These are phyloP conservation scores for Paramicrosporidium saccamoebae DNA, from an alignment of 371 early-diverging fungal species.

Conservation along the genomic window DNA sequence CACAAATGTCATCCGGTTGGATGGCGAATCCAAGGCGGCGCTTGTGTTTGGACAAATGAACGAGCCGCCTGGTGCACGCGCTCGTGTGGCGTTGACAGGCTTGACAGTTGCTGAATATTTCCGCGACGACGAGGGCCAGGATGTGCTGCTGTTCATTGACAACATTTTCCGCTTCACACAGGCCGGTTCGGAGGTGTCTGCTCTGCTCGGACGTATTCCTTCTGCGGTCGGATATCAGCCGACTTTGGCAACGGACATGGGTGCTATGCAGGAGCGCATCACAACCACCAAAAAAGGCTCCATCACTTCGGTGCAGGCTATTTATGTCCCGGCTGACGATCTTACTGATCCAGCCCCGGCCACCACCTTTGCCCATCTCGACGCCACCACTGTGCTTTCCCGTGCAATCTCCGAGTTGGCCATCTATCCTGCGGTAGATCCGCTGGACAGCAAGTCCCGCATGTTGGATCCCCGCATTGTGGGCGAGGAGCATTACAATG, in stretches of 20 bases:
- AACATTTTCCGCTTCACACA: slow-evolving; percentile 94
- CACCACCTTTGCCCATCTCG: slow-evolving; percentile 92
- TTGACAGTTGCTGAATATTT: slow-evolving; percentile 94
- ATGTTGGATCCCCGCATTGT: slow-evolving; percentile 86
- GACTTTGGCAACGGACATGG: slow-evolving; percentile 80
- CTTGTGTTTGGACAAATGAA: slow-evolving; percentile 96
- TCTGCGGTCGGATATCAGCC: slow-evolving; percentile 98
- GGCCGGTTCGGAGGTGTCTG: slow-evolving; percentile 81
- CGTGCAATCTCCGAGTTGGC: slow-evolving; percentile 90
- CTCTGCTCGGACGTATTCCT: slow-evolving; percentile 90
- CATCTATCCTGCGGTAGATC: slow-evolving; percentile 97
- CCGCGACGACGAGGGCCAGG: slow-evolving; percentile 95
- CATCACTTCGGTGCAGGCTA: slow-evolving; percentile 87
- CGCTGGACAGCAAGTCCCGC: slow-evolving; percentile 90
- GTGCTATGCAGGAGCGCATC: slow-evolving; percentile 94
- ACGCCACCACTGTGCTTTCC: slow-evolving; percentile 94
- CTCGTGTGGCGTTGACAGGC: slow-evolving; percentile 91
- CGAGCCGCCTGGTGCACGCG: slow-evolving; percentile 97
- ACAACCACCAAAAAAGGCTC: slow-evolving; percentile 98
- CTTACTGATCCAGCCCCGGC: slow-evolving; percentile 96
- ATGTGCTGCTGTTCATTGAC: slow-evolving; percentile 94
- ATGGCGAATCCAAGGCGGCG: slow-evolving; percentile 75
- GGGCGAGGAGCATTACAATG: slow-evolving; percentile 73
- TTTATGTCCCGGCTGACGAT: slow-evolving; percentile 96
- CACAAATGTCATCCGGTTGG: slow-evolving; percentile 75